Conservation (phyloP, 441 rosid genomes). For the Brassica hybrid region DNA sequence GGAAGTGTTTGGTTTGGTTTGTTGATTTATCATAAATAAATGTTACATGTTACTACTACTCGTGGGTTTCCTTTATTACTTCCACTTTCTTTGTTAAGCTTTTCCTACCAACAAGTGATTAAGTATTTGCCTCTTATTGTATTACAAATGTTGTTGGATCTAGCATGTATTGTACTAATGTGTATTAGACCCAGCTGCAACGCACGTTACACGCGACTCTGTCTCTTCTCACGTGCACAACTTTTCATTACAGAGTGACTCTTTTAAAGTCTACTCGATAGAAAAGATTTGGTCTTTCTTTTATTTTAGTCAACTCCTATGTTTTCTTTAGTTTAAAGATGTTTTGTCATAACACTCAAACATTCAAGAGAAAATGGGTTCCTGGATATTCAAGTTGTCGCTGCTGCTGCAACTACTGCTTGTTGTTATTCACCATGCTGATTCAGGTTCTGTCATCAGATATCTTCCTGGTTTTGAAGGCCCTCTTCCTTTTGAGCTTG, state of each 20-base stretch:
- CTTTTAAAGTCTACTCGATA: neutral
- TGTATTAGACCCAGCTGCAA: neutral
- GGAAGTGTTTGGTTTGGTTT: neutral
- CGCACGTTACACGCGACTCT: conserved; percentile 7
- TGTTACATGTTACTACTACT: neutral
- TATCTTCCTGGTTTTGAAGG: conserved; percentile 73
- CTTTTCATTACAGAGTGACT: neutral
- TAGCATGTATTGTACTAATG: no score
- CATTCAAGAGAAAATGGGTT: neutral
- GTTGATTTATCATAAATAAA: neutral
- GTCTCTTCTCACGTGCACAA: conserved; percentile 18
- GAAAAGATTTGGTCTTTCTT: neutral
- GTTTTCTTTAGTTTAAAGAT: neutral
- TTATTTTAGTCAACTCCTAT: neutral
- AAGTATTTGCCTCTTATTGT: neutral
- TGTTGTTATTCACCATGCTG: conserved; percentile 13
- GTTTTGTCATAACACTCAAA: neutral
- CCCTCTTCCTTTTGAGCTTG: conserved; percentile 72
- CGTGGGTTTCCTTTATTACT: neutral
- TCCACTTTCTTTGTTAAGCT: neutral
- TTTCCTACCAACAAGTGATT: neutral
- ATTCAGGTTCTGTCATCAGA: conserved; percentile 36
- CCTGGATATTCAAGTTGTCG: conserved; percentile 1
- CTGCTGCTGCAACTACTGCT: conserved; percentile 8
- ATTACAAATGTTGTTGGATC: neutral